Conservation (phyloP, 2,329 filamentous ascomycete species). For the Colletotrichum sp. region DNA sequence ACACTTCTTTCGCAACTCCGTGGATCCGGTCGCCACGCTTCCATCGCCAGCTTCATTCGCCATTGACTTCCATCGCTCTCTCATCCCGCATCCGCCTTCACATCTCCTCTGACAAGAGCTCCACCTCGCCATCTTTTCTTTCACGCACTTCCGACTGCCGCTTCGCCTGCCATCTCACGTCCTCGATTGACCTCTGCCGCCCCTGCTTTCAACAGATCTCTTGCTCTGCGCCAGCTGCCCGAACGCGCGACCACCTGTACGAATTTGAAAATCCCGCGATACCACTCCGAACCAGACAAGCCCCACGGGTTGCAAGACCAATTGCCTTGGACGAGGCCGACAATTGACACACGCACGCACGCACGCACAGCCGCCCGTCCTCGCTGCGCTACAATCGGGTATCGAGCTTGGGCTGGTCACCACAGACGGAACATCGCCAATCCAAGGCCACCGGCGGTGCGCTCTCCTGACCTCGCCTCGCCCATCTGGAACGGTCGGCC, state of each 20-base stretch:
- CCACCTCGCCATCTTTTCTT: not conserved
- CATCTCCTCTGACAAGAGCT: not conserved
- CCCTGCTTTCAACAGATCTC: not conserved
- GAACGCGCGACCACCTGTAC: not conserved
- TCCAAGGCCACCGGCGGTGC: not conserved
- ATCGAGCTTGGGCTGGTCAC: not conserved
- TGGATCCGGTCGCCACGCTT: conserved; percentile 8
- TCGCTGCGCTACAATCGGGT: not conserved
- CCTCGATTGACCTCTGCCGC: not conserved
- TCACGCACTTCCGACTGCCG: not conserved
- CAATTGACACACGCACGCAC: not conserved
- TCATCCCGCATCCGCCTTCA: not conserved
- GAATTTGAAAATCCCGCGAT: not conserved
- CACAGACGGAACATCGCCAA: conserved; percentile 10
- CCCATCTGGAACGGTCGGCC: not conserved
- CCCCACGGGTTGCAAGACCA: not conserved
- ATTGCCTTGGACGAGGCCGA: not conserved
- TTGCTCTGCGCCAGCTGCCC: not conserved
- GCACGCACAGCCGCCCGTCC: not conserved
- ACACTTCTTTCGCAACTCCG: not conserved
- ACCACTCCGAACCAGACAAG: not conserved
- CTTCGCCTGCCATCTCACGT: not conserved
- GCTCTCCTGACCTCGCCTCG: not conserved
- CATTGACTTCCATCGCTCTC: not conserved
- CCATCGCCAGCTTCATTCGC: not conserved